Evolutionary conservation across 179 eudicot genomes (phyloP).

Genomic region (Silene vulgaris): DNA sequence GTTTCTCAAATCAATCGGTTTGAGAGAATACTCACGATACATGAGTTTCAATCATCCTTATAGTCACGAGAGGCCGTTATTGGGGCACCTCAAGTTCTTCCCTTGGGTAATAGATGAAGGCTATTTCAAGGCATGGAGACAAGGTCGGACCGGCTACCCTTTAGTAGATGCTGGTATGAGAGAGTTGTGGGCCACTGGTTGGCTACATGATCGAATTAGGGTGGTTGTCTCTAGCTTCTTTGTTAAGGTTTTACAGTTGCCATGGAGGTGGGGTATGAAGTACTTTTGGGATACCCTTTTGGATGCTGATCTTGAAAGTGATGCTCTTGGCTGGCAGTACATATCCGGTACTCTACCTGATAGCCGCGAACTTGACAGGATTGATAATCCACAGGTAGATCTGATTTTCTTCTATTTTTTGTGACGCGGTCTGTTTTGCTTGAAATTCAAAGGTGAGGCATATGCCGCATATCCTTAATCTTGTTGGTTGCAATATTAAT

Average conservation of each 20-base stretch:
- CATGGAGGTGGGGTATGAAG: constrained; percentile 99
- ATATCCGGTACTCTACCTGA: constrained; percentile 92
- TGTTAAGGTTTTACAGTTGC: constrained; percentile 94
- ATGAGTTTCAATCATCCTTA: constrained; percentile 90
- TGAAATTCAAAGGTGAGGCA: background rate
- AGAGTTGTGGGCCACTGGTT: constrained; percentile 97
- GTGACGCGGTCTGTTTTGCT: background rate
- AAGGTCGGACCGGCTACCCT: constrained; percentile 96
- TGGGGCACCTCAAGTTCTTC: constrained; percentile 83
- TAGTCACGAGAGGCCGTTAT: constrained; percentile 89
- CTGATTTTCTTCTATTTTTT: background rate
- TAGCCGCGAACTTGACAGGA: constrained; percentile 83
- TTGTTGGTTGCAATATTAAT: background rate
- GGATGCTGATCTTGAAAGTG: constrained; percentile 98
- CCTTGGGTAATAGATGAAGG: constrained; percentile 90
- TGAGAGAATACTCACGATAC: constrained; percentile 90
- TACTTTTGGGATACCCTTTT: constrained; percentile 96
- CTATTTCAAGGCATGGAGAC: constrained; percentile 93
- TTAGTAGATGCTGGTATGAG: constrained; percentile 99
- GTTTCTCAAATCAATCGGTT: constrained; percentile 90
- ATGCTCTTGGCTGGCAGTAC: constrained; percentile 99
- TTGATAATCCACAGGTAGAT: constrained; percentile 92
- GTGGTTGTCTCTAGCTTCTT: constrained; percentile 98
- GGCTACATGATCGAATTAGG: constrained; percentile 91
- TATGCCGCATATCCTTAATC: background rate